Evolutionary conservation across 2,329 filamentous ascomycete species (phyloP).

Genomic region (Epichloe sp.): DNA sequence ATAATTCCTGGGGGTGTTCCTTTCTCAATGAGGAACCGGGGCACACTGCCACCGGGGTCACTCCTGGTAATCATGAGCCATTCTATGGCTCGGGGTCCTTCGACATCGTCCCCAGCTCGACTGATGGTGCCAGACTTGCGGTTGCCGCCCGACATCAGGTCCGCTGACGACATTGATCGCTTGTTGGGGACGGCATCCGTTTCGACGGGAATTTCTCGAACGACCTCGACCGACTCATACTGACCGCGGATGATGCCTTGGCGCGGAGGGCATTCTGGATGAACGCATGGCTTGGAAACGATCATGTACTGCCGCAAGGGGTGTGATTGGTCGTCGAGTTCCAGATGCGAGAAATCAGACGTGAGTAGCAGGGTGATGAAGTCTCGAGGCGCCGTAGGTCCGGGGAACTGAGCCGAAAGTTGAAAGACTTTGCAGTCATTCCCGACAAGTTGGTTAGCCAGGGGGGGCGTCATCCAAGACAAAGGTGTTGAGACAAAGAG

Average conservation of each 20-base stretch:
- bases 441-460: background rate
- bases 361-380: slow-evolving; percentile 72
- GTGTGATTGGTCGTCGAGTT: slow-evolving; percentile 10
- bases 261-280: slow-evolving; percentile 57
- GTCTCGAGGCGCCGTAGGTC: slow-evolving; percentile 75
- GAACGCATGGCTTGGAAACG: slow-evolving; percentile 70
- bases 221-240: slow-evolving; percentile 87
- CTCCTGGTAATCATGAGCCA: slow-evolving; percentile 90
- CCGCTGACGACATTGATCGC: slow-evolving; percentile 20
- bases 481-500: background rate
- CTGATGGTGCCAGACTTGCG: slow-evolving; percentile 9
- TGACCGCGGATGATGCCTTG: slow-evolving; percentile 67
- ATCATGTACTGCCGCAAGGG: slow-evolving; percentile 62
- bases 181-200: slow-evolving; percentile 19
- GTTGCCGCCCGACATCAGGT: slow-evolving; percentile 18
- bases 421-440: slow-evolving; percentile 51
- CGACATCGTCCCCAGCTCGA: slow-evolving; percentile 18
- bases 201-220: slow-evolving; percentile 62
- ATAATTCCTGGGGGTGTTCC: slow-evolving; percentile 79
- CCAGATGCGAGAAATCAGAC: slow-evolving; percentile 39
- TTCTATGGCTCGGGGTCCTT: slow-evolving; percentile 41
- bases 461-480: background rate
- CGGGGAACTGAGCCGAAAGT: slow-evolving; percentile 79
- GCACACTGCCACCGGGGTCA: slow-evolving; percentile 79
- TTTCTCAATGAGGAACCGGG: slow-evolving; percentile 81